Evolutionary conservation across 2,329 filamentous ascomycete species (phyloP), one percentile per base, ranked within the genome.

Genomic region (Xylariaceae sp.): DNA sequence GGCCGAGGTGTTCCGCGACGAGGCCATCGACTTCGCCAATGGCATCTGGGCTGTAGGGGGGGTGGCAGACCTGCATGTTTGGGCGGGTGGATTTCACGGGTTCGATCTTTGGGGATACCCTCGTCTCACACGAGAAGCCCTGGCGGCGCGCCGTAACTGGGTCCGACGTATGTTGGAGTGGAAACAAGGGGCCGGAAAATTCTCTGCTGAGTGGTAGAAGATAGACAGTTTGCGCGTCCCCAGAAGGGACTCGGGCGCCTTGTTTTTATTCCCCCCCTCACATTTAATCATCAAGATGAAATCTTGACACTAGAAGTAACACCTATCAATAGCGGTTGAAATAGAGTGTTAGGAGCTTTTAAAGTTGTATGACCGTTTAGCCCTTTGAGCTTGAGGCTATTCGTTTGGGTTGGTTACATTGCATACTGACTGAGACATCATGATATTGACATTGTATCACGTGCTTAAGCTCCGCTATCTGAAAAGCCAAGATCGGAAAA

Each of bases 1-100:
- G 13, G 49, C 41, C 1, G 47, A 51, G 17, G 43, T 44, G 16
- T 47, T 47, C 31, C 49, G 49, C 18, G 43, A 51, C 10, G 38
- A 51, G 16, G 19, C 6, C 7, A 39, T 47, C 5, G 43, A 17
- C 18, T 47, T 22, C 16, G 44, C 49, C 13, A 51, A 38, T 47
- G 18, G 43, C 6, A 42, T 42, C 16, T 51, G 49, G 47, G 31
- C 41, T 14, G 42, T n/a, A 6, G 42, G 48, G 7, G 47, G 48
- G 12, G 4, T 12, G 4, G 41, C 42, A 6, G 48, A 44, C 31
- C 22, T 50, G 16, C 42, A 31, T 19, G 34, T 47, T 36, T 47
- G 36, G 42, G 41, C 41, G 5, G 48, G 48, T 12, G 48, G 13
- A 2, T 45, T 50, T 12, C 48, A 49, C 16, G 47, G 31, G n/a